phyloP scores from a whole-genome alignment of 2,329 filamentous ascomycete genomes.

The Penicillium sp. region DNA sequence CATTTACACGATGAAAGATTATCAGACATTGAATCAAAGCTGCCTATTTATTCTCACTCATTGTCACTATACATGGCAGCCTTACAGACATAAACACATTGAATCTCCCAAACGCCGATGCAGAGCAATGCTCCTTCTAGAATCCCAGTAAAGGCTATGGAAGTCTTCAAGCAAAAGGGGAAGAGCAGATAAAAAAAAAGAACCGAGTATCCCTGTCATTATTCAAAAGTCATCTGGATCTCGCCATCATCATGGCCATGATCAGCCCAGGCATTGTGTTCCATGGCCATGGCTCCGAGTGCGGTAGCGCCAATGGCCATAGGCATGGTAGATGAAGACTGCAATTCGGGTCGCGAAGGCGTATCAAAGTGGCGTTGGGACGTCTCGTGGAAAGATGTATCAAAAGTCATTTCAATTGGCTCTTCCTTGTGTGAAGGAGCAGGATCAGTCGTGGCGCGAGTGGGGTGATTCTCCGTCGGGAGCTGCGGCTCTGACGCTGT shows the following conservation, averaged over 20 bases:
- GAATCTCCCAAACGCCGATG: conserved; percentile 6
- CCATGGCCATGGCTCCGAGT: conserved; percentile 42
- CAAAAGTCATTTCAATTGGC: conserved; percentile 72
- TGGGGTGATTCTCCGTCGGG: conserved; percentile 17
- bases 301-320: conserved; percentile 34
- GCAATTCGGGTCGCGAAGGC: conserved; percentile 36
- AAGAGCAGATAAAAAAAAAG: background rate
- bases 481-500: conserved; percentile 29
- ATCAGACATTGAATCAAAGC: background rate
- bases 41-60: background rate
- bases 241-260: conserved; percentile 71
- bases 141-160: conserved; percentile 15
- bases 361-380: conserved; percentile 28
- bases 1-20: background rate
- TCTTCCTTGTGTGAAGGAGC: conserved; percentile 36
- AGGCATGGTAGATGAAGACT: conserved; percentile 42
- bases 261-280: conserved; percentile 73
- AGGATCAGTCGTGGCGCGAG: conserved; percentile 22
- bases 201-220: conserved; percentile 32
- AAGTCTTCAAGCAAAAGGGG: conserved; percentile 4
- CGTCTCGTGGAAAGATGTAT: conserved; percentile 63
- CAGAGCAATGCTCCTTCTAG: conserved; percentile 14
- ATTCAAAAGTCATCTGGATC: conserved; percentile 83
- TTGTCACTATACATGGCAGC: conserved; percentile 20
- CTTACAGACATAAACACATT: conserved; percentile 8